A percentile compares a stretch with the other conserved stretches of the same genome.
These are phyloP conservation scores for Cordyceps fumosorosea DNA, from an alignment of 2,329 filamentous ascomycete species.

Conservation along the genomic window DNA sequence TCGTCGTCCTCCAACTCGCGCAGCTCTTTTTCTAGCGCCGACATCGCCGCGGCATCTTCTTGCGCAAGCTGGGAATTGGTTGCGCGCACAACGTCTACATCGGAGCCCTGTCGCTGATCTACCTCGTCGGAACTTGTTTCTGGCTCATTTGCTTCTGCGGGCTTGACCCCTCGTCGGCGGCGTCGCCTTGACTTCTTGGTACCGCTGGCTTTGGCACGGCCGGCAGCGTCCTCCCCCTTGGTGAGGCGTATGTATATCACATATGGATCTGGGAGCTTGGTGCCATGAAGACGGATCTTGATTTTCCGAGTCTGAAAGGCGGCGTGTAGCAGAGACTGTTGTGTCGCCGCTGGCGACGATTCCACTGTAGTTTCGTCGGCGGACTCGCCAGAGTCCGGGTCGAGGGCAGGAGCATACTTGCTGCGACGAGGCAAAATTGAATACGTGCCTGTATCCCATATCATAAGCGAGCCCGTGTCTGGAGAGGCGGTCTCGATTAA, in stretches of 20 bases:
- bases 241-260: constrained; percentile 49
- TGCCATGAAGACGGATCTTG: constrained; percentile 46
- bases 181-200: background rate
- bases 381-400: constrained; percentile 23
- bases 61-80: background rate
- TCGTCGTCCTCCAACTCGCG: constrained; percentile 44
- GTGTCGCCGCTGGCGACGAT: constrained; percentile 21
- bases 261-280: constrained; percentile 45
- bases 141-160: constrained; percentile 5
- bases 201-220: constrained; percentile 19
- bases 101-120: constrained; percentile 12
- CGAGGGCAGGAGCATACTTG: constrained; percentile 25
- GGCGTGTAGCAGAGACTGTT: constrained; percentile 41
- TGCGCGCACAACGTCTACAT: constrained; percentile 18
- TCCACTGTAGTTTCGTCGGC: constrained; percentile 20
- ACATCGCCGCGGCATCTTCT: constrained; percentile 16
- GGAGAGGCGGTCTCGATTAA: constrained; percentile 51
- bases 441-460: constrained; percentile 59
- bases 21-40: constrained; percentile 34
- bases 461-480: constrained; percentile 50
- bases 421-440: constrained; percentile 40
- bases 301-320: constrained; percentile 53
- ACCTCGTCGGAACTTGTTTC: constrained; percentile 22
- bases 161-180: constrained; percentile 3
- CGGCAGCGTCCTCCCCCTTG: constrained; percentile 33